These are phyloP conservation scores for Kwoniella heveanensis DNA, from an alignment of 768 basidiomycete species.

Conservation along the genomic window DNA sequence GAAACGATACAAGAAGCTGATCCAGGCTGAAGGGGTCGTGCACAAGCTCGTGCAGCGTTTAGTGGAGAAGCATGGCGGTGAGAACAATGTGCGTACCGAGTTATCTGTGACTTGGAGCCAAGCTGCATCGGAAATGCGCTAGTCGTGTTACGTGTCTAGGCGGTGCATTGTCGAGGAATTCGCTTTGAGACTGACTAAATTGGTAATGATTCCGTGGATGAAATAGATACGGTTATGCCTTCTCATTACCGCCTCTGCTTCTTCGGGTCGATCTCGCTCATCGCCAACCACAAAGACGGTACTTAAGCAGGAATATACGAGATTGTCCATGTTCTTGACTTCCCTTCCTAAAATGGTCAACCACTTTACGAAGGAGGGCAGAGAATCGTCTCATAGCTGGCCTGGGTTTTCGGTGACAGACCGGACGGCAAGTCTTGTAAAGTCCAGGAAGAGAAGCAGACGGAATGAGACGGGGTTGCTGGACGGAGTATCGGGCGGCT, in stretches of 20 bases:
- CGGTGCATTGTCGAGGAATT: too few species aligned
- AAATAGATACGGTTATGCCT: slow-evolving; percentile 32
- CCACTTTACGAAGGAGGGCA: slow-evolving; percentile 19
- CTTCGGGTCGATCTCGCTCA: background rate
- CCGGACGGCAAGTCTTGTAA: background rate
- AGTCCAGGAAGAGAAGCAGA: slow-evolving; percentile 22
- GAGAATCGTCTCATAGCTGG: slow-evolving; percentile 12
- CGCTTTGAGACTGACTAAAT: too few species aligned
- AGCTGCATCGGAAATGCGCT: too few species aligned
- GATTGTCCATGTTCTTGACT: slow-evolving; percentile 32
- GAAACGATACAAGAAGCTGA: slow-evolving; percentile 33
- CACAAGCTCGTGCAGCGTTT: slow-evolving; percentile 43
- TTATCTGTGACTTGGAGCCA: too few species aligned
- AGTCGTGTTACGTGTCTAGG: too few species aligned
- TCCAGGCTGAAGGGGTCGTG: slow-evolving; percentile 38
- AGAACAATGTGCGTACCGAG: slow-evolving; percentile 29
- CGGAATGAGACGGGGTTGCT: slow-evolving; percentile 20
- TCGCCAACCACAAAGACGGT: slow-evolving; percentile 2
- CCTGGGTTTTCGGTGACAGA: slow-evolving; percentile 9
- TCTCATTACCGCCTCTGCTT: slow-evolving; percentile 16
- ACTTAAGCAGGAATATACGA: slow-evolving; percentile 20
- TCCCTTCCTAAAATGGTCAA: slow-evolving; percentile 25
- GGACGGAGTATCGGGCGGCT: slow-evolving; percentile 24
- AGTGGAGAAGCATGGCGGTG: slow-evolving; percentile 45
- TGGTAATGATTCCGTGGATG: too few species aligned